These are phyloP conservation scores for Phytophthora agathidicida DNA, from an alignment of 352 stramenopile species.

Conservation along the genomic window DNA sequence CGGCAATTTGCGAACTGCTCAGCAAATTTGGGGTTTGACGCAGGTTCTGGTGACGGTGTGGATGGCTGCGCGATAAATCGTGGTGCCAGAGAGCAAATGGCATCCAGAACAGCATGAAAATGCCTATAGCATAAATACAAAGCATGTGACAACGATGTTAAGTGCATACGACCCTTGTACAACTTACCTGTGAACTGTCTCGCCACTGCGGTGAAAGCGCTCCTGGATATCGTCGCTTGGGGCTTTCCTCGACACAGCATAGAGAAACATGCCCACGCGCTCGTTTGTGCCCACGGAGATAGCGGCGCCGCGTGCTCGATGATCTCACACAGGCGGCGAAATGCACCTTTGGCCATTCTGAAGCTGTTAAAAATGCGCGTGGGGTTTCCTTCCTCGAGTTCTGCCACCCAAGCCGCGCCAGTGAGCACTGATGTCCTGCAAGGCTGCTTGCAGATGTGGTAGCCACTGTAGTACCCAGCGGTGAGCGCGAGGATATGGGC, in stretches of 20 bases:
- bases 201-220: constrained; percentile 21
- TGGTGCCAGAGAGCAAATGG: background rate
- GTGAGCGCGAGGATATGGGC: background rate
- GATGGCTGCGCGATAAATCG: constrained; percentile 1
- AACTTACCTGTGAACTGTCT: constrained; percentile 18
- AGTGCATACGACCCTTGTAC: too few species aligned
- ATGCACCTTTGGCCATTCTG: constrained; percentile 6
- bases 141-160: too few species aligned
- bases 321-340: background rate
- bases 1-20: constrained; percentile 10
- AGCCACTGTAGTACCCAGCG: background rate
- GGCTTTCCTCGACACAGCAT: background rate
- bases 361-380: constrained; percentile 11
- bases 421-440: background rate
- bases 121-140: constrained; percentile 5
- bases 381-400: constrained; percentile 3
- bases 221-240: constrained; percentile 20
- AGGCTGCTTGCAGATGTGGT: background rate
- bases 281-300: background rate
- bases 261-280: constrained; percentile 19
- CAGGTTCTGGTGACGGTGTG: background rate
- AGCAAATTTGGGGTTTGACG: constrained; percentile 10
- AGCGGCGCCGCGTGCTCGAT: background rate
- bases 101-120: constrained; percentile 4
- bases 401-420: background rate